These are phyloP conservation scores for Xanthoconium separans DNA, from an alignment of 1,284 basidiomycete species.

Conservation along the genomic window DNA sequence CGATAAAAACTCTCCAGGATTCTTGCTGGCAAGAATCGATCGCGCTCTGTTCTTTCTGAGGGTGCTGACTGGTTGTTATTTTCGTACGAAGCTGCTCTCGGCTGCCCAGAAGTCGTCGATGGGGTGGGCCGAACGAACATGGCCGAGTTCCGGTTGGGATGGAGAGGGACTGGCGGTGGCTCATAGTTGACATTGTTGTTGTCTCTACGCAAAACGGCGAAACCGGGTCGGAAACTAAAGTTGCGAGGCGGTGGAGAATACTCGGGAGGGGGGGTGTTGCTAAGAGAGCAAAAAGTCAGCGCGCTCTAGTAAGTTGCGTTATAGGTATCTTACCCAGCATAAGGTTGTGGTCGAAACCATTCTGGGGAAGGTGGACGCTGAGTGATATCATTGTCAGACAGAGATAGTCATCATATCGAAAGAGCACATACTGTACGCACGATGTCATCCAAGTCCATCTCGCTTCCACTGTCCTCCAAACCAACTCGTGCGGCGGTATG, in stretches of 20 bases:
- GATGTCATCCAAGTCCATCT: conserved; percentile 30
- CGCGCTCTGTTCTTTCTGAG: conserved; percentile 24
- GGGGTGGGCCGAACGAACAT: conserved; percentile 11
- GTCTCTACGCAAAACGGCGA: conserved; percentile 18
- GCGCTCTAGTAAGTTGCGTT: not conserved
- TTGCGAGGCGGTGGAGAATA: conserved; percentile 25
- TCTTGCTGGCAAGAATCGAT: conserved; percentile 25
- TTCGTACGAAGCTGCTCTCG: conserved; percentile 15
- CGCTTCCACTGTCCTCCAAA: conserved; percentile 32
- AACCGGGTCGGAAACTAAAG: conserved; percentile 15
- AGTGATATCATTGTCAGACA: conserved; percentile 5
- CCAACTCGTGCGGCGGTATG: conserved; percentile 10
- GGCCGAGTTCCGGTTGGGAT: conserved; percentile 13
- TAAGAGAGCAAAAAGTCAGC: conserved; percentile 12
- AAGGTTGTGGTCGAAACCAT: conserved; percentile 25
- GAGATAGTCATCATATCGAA: not conserved
- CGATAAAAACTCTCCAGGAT: conserved; percentile 27
- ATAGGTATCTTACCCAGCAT: conserved; percentile 21
- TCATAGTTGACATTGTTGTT: conserved; percentile 9
- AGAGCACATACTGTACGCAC: conserved; percentile 13
- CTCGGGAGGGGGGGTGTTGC: conserved; percentile 28
- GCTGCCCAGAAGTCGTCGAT: conserved; percentile 4
- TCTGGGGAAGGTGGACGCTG: conserved; percentile 27
- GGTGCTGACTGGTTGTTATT: conserved; percentile 11
- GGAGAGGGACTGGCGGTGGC: conserved; percentile 8